Base-by-base conservation (phyloP, 768 basidiomycete species). In the Suillus tomentosus region DNA sequence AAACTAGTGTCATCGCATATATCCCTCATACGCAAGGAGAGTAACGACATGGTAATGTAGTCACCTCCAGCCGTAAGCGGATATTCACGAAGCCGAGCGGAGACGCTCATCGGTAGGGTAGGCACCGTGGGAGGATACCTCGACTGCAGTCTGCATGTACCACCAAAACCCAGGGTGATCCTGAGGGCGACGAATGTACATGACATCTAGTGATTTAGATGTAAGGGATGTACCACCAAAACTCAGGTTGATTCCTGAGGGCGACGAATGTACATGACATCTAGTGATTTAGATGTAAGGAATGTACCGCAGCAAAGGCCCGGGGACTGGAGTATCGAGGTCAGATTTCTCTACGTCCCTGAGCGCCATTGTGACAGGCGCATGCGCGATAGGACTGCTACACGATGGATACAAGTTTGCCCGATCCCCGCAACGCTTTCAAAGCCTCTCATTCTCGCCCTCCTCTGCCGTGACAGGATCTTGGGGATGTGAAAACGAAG, bases 351-450 rank as follows among this genome's bases (percentile, higher is more conserved):
- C 37, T 3, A n/a, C 5, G 31, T 53, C 51, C 50, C 27, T 53
- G 31, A 53, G 51, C 51, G 51, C 51, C 17, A 3, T 24, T 1
- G 17, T 31, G 51, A 53, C 10, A 2, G 11, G 51, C 51, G 37
- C 53, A n/a, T 11, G 56, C 58, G 64, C 66, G 51, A 57, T 60
- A 51, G 55, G 50, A 68, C 34, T 34, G 31, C 50, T n/a, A 63
- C 62, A 43, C 54, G 45, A 34, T 42, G 50, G 19, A 58, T 19
- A 65, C 73, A 48, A 19, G 37, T 36, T 50, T 75, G 76, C 82
- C 83, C 82, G 69, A 77, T 82, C 83, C 77, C 82, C 82, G 77
- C 82, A 74, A 79, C 82, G 78, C 80, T 85, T 82, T 80, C 81
- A 85, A 83, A 78, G 76, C 79, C 62, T 59, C 59, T 53, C 51